Conservation (phyloP, 169 alveolate species). For the Cryptosporidium parvum region DNA sequence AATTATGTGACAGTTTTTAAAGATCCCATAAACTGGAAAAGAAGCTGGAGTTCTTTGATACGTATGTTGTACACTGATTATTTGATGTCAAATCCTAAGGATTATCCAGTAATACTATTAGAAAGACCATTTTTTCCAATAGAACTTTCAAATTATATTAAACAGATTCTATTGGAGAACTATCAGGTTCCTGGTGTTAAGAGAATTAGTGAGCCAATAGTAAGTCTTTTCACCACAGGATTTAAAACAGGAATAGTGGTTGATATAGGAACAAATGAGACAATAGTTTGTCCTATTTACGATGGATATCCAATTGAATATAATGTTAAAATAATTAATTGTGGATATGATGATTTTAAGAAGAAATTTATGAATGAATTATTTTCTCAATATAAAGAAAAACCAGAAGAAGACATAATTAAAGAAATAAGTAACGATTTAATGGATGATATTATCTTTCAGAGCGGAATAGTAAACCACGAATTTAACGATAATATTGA, state of each 20-base stretch:
- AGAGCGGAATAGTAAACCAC: conserved; percentile 33
- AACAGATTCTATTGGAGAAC: background rate
- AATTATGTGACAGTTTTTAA: conserved; percentile 34
- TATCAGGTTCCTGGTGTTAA: conserved; percentile 37
- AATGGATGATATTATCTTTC: conserved; percentile 56
- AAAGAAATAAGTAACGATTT: conserved; percentile 3
- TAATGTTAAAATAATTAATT: conserved; percentile 1
- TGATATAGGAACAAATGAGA: conserved; percentile 68
- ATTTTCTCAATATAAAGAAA: conserved; percentile 24
- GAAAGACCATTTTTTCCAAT: conserved; percentile 65
- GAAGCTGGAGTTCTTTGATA: conserved; percentile 32
- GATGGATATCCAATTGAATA: conserved; percentile 51
- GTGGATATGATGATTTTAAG: conserved; percentile 34
- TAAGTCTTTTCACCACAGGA: conserved; percentile 56
- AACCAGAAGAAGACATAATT: conserved; percentile 20
- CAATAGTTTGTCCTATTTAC: conserved; percentile 47
- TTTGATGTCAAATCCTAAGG: conserved; percentile 56
- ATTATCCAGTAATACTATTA: conserved; percentile 48
- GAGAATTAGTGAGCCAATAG: conserved; percentile 46
- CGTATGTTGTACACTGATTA: conserved; percentile 41
- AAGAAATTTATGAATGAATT: conserved; percentile 21
- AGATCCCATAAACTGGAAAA: conserved; percentile 30
- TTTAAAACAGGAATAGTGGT: conserved; percentile 48
- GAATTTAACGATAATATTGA: background rate
- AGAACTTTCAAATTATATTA: conserved; percentile 16